Evolutionary conservation across 169 alveolate genomes (phyloP), one percentile per base, ranked within the genome.

Genomic region (Besnoitia besnoiti): DNA sequence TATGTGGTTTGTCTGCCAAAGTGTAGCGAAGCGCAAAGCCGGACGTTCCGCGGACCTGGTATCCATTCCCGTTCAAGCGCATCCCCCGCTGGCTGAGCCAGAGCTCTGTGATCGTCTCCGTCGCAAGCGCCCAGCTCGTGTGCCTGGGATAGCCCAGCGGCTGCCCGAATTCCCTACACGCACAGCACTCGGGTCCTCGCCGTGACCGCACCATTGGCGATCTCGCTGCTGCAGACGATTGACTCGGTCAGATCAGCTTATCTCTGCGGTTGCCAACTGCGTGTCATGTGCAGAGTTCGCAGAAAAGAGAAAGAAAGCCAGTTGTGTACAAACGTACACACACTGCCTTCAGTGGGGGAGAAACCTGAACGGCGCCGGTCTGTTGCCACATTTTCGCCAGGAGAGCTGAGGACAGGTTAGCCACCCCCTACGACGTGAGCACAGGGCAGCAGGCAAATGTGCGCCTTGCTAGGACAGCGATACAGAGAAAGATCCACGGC

Each of bases 81-180:
- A 91, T 85, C n/a, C 94, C 94, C 35, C 27, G 39, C 12, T 35
- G 67, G 39, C 91, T 80, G 62, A 91, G 77, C 75, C 87, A 55
- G 67, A 91, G 49, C 40, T 91, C 94, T 46, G 94, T 91, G 5
- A 88, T 90, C 40, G 87, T 49, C 79, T 39, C 94, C 5, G 91
- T 89, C 4, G 94, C 91, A 77, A 91, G 91, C 91, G 80, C 46
- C 77, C 87, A 91, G 39, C 87, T 80, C 0, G 94, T 84, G 62
- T 91, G 94, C 33, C 87, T 44, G 33, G 94, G 94, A 75, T 91
- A 91, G 40, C 87, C 94, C 44, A 91, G 75, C 85, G 87, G 87
- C 40, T 75, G 49, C 8, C 94, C 94, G 79, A 84, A 91, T 27
- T 91, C 94, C 14, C 94, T 91, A 10, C 47, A 73, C 3, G 82